phyloP scores from a whole-genome alignment of 306 rosid genomes.

The Styphnolobium japonicum region DNA sequence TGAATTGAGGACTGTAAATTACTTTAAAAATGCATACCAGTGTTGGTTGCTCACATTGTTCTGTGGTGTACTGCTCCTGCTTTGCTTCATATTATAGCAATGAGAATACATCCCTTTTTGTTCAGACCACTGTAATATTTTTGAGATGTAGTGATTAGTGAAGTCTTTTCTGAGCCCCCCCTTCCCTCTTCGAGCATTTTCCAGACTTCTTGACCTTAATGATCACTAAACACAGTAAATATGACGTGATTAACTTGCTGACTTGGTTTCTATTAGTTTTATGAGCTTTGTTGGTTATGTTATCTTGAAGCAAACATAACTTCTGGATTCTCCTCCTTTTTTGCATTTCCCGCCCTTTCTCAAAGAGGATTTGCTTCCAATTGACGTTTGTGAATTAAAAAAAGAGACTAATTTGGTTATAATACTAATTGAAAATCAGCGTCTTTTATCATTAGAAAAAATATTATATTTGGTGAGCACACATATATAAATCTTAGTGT shows the following conservation, averaged over 20 bases:
- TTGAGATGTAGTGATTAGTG: not conserved
- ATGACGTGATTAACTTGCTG: not conserved
- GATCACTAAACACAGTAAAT: not conserved
- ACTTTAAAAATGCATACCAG: conserved; percentile 21
- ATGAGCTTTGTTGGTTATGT: not conserved
- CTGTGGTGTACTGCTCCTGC: conserved; percentile 4
- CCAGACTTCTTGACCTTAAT: not conserved
- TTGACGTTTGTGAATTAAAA: no score
- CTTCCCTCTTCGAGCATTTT: not conserved
- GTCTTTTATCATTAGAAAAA: no score
- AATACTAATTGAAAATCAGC: no score
- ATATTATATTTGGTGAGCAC: no score
- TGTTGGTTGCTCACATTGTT: conserved; percentile 32
- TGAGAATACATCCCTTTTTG: conserved; percentile 35
- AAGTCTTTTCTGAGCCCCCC: not conserved
- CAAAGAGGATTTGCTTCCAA: no score
- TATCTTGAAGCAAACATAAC: not conserved
- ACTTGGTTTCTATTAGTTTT: not conserved
- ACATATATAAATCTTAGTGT: no score
- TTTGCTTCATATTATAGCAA: conserved; percentile 22
- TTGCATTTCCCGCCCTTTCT: no score
- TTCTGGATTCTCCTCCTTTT: not conserved
- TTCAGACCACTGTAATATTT: conserved; percentile 8
- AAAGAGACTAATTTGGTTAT: no score
- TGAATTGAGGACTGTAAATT: conserved; percentile 36